Percentiles rank a stretch among this genome's conserved stretches.
phyloP scores from a whole-genome alignment of 2,329 filamentous ascomycete species.

The Fusarium piperis region DNA sequence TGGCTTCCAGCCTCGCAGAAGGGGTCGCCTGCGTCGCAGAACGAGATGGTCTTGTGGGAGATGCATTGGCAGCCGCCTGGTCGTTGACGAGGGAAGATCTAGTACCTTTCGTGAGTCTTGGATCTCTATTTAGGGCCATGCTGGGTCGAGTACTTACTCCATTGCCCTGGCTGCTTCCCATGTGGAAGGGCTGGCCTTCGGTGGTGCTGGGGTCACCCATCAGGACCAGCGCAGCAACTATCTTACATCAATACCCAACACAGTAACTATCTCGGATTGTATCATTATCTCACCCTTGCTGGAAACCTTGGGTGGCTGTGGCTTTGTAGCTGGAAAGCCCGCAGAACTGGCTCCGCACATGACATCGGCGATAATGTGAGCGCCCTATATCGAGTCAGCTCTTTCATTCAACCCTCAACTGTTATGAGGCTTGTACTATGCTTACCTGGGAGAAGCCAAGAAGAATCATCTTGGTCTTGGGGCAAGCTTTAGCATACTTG shows the following conservation, averaged over 20 bases:
- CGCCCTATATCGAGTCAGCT: constrained; percentile 20
- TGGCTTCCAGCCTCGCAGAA: constrained; percentile 34
- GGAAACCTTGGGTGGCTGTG: constrained; percentile 1
- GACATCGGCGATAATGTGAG: constrained; percentile 35
- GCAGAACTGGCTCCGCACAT: constrained; percentile 35
- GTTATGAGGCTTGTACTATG: background rate
- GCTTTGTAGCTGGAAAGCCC: constrained; percentile 30
- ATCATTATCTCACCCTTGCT: constrained; percentile 16
- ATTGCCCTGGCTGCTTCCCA: constrained; percentile 26
- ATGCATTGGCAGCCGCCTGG: constrained; percentile 23
- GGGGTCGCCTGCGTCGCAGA: constrained; percentile 33
- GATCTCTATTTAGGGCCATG: accelerated
- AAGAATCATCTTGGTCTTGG: constrained; percentile 32
- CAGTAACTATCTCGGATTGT: accelerated
- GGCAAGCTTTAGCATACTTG: constrained; percentile 22
- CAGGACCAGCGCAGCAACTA: constrained; percentile 34
- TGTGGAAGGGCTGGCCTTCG: constrained; percentile 24
- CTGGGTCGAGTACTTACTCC: constrained; percentile 21
- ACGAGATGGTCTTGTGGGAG: constrained; percentile 20
- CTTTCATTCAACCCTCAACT: background rate
- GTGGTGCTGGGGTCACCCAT: constrained; percentile 41
- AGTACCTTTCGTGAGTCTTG: background rate
- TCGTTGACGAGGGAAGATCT: constrained; percentile 32
- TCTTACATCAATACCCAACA: background rate
- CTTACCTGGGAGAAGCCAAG: constrained; percentile 37